Percentiles rank a stretch among this genome's conserved stretches.
phyloP scores from a whole-genome alignment of 495 filamentous ascomycete species.

The Bacidia rubella region DNA sequence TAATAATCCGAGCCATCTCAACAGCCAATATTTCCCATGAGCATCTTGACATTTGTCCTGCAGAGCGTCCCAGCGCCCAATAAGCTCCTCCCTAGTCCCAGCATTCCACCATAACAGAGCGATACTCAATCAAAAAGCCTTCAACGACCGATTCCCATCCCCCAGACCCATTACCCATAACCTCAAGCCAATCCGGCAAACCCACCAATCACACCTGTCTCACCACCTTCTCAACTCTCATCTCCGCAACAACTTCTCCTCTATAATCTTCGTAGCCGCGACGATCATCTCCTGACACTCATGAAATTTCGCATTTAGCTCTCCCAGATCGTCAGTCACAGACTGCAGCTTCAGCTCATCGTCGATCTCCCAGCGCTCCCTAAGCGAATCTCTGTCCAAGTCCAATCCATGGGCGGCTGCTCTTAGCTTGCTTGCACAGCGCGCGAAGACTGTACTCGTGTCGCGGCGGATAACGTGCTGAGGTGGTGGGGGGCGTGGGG shows the following conservation, averaged over 20 bases:
- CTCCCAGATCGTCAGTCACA: constrained; percentile 9
- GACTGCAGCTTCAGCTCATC: neutral
- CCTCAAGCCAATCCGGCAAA: neutral
- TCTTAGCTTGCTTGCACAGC: constrained; percentile 11
- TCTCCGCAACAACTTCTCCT: constrained; percentile 3
- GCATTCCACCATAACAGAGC: too few relatives aligned
- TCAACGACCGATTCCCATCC: too few relatives aligned
- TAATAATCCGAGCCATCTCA: too few relatives aligned
- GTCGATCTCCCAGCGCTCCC: constrained; percentile 14
- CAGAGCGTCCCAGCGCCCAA: too few relatives aligned
- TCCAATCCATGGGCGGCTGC: neutral
- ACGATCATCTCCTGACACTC: constrained; percentile 8
- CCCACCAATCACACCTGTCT: neutral
- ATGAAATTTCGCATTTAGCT: constrained; percentile 8
- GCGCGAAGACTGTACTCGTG: neutral
- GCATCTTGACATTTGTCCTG: too few relatives aligned
- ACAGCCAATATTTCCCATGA: too few relatives aligned
- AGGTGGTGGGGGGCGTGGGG: neutral
- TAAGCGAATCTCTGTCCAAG: constrained; percentile 1
- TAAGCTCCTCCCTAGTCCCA: too few relatives aligned
- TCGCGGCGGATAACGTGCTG: neutral
- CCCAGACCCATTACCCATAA: neutral
- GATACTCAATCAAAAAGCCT: too few relatives aligned
- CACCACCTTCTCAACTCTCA: neutral
- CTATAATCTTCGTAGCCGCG: constrained; percentile 8